phyloP scores from a whole-genome alignment of 1,284 basidiomycete species.

The Puccinia polysora region DNA sequence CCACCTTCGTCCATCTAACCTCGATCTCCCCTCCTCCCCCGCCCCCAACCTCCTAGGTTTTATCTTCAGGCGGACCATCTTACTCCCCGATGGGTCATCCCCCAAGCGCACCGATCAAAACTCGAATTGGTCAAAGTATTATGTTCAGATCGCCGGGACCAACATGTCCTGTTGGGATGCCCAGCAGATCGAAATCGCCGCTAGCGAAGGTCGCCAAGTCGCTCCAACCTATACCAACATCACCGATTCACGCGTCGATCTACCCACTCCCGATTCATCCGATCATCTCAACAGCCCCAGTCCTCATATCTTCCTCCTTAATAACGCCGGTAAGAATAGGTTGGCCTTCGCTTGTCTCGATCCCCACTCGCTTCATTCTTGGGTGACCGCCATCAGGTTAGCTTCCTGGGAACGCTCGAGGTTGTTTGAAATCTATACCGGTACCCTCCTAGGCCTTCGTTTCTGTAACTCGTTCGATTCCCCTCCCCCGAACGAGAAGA shows the following conservation, averaged over 20 bases:
- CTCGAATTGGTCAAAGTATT: constrained; percentile 48
- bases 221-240: constrained; percentile 46
- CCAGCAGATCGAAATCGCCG: constrained; percentile 49
- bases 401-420: constrained; percentile 92
- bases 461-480: background rate
- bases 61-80: constrained; percentile 16
- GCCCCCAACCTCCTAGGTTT: constrained; percentile 13
- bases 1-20: background rate
- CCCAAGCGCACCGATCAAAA: constrained; percentile 32
- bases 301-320: constrained; percentile 45
- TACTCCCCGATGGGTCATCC: constrained; percentile 18
- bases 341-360: constrained; percentile 50
- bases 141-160: constrained; percentile 48
- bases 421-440: constrained; percentile 95
- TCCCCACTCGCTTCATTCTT: constrained; percentile 52
- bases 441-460: constrained; percentile 62
- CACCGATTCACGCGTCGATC: constrained; percentile 22
- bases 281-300: constrained; percentile 15
- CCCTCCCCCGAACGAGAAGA: constrained; percentile 59
- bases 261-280: background rate
- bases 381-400: constrained; percentile 85
- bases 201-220: constrained; percentile 41
- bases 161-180: constrained; percentile 50
- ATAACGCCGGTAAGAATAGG: constrained; percentile 50
- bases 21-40: background rate